phyloP scores from a whole-genome alignment of 495 filamentous ascomycete species.

The Astrothelium subdiscretum region DNA sequence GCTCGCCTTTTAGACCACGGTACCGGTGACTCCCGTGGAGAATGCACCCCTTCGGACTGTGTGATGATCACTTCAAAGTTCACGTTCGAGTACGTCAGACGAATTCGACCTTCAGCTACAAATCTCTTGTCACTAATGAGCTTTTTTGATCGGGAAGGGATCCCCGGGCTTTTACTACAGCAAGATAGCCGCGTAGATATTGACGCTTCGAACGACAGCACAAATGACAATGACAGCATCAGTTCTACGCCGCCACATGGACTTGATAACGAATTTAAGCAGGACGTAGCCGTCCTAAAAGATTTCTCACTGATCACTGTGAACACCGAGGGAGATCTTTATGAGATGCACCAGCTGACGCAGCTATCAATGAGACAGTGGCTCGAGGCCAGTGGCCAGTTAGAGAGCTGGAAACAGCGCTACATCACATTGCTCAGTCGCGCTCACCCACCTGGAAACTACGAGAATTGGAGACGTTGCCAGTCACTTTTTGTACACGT shows the following conservation, averaged over 20 bases:
- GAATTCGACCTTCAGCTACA: slow-evolving; percentile 16
- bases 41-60: slow-evolving; percentile 31
- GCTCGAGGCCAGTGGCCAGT: slow-evolving; percentile 27
- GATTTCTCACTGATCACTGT: slow-evolving; percentile 15
- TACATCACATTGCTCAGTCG: slow-evolving; percentile 30
- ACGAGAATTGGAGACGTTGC: slow-evolving; percentile 22
- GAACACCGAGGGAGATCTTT: slow-evolving; percentile 13
- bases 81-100: slow-evolving; percentile 35
- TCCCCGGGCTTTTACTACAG: slow-evolving; percentile 13
- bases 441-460: slow-evolving; percentile 30
- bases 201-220: background rate
- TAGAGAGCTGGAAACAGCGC: slow-evolving; percentile 29
- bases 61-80: slow-evolving; percentile 39
- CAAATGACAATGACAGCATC: background rate
- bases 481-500: slow-evolving; percentile 25
- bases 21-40: slow-evolving; percentile 29
- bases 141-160: slow-evolving; percentile 18
- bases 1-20: slow-evolving; percentile 31
- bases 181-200: background rate
- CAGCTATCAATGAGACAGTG: slow-evolving; percentile 34
- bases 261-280: slow-evolving; percentile 12
- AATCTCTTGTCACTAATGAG: slow-evolving; percentile 20
- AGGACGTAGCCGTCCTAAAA: slow-evolving; percentile 10
- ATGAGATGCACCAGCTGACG: slow-evolving; percentile 39
- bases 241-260: background rate